phyloP scores from a whole-genome alignment of 2,329 filamentous ascomycete genomes.

The Colletotrichum destructivum region DNA sequence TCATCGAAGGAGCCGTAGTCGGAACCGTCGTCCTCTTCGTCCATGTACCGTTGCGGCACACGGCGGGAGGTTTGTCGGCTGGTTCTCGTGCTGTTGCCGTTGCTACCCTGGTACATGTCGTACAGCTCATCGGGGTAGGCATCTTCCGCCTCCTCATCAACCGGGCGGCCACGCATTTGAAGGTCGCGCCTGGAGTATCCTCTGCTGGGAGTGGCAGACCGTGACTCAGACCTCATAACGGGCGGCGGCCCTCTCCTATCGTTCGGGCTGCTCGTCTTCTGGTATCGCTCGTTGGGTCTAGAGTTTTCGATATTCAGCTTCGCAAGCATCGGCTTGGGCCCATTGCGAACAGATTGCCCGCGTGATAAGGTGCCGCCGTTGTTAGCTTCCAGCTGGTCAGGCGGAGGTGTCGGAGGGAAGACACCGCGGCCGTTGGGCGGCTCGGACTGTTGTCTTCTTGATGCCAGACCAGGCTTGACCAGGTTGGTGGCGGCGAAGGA shows the following conservation, averaged over 20 bases:
- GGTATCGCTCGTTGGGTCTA: slow-evolving; percentile 67
- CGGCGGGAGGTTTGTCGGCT: slow-evolving; percentile 57
- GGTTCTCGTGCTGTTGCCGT: slow-evolving; percentile 55
- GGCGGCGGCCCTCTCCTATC: slow-evolving; percentile 50
- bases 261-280: slow-evolving; percentile 64
- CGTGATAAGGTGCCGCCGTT: slow-evolving; percentile 60
- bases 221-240: slow-evolving; percentile 54
- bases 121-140: slow-evolving; percentile 81
- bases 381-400: slow-evolving; percentile 81
- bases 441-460: slow-evolving; percentile 87
- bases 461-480: slow-evolving; percentile 87
- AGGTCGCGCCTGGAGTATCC: slow-evolving; percentile 47
- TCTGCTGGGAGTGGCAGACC: slow-evolving; percentile 60
- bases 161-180: slow-evolving; percentile 41
- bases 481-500: slow-evolving; percentile 95
- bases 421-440: slow-evolving; percentile 82
- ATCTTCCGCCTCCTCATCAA: slow-evolving; percentile 70
- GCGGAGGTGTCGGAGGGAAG: slow-evolving; percentile 98
- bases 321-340: slow-evolving; percentile 72
- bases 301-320: slow-evolving; percentile 73
- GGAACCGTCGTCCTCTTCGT: slow-evolving; percentile 83
- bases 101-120: slow-evolving; percentile 67
- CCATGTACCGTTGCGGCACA: slow-evolving; percentile 75
- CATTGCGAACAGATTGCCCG: slow-evolving; percentile 73
- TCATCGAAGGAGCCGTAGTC: slow-evolving; percentile 81